These are phyloP conservation scores for Phlebiopsis flavidoalba DNA, from an alignment of 768 basidiomycete species.

Conservation along the genomic window DNA sequence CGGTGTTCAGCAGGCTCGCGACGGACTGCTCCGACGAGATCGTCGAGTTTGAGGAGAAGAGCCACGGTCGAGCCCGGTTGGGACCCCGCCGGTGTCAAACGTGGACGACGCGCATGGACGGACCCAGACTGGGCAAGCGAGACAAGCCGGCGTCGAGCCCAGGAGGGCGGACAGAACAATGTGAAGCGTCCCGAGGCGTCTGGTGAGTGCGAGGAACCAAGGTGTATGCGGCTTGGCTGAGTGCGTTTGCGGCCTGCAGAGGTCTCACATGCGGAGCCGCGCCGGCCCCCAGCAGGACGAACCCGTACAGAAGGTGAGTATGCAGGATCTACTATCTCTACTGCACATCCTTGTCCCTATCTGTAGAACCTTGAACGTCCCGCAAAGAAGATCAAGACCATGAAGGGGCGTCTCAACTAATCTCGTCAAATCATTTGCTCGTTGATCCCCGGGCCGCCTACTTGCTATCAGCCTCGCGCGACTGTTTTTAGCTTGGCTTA, in stretches of 20 bases:
- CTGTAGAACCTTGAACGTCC: not conserved
- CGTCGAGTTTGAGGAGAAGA: constrained; percentile 17
- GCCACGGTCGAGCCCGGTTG: not conserved
- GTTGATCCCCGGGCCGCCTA: not conserved
- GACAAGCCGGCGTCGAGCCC: not conserved
- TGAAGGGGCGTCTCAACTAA: not conserved
- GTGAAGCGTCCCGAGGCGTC: not conserved
- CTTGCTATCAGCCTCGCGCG: not conserved
- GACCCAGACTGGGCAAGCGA: constrained; percentile 7
- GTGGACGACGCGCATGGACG: not conserved
- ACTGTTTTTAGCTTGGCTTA: not conserved
- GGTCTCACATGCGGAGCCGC: constrained; percentile 6
- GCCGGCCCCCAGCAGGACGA: not conserved
- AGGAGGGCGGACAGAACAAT: not conserved
- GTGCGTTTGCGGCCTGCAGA: constrained; percentile 1
- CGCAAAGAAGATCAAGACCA: not conserved
- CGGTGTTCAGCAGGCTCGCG: constrained; percentile 18
- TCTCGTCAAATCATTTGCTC: not conserved
- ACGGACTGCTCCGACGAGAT: constrained; percentile 23
- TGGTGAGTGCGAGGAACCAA: not conserved
- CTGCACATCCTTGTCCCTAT: not conserved
- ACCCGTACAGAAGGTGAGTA: constrained; percentile 4
- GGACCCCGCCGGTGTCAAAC: not conserved
- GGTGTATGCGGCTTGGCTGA: not conserved
- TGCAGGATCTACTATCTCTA: not conserved